These are phyloP conservation scores for Pichia sp. DNA, from an alignment of 1,139 yeast species.

Conservation along the genomic window DNA sequence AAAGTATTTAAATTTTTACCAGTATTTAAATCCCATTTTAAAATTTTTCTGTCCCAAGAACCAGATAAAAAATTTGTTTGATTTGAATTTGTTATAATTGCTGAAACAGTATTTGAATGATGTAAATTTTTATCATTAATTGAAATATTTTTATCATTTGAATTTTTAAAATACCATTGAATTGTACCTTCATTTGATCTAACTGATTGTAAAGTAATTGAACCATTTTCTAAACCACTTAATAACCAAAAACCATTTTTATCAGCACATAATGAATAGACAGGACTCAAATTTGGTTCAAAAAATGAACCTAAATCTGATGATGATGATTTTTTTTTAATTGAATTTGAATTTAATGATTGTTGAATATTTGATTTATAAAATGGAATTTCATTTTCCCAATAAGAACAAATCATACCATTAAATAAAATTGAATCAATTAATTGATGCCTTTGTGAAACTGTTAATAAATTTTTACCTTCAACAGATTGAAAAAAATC, in stretches of 20 bases:
- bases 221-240: conserved; percentile 80
- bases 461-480: conserved; percentile 85
- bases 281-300: conserved; percentile 74
- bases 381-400: conserved; percentile 94
- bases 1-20: conserved; percentile 52
- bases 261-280: conserved; percentile 80
- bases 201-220: conserved; percentile 77
- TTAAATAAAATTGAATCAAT: conserved; percentile 82
- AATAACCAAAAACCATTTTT: conserved; percentile 78
- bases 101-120: conserved; percentile 74
- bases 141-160: conserved; percentile 29
- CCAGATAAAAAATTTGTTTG: conserved; percentile 71
- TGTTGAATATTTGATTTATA: conserved; percentile 33
- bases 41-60: conserved; percentile 77
- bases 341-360: neutral
- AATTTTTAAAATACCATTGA: conserved; percentile 56
- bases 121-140: neutral
- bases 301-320: conserved; percentile 34
- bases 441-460: conserved; percentile 84
- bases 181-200: conserved; percentile 79
- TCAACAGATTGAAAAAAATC: conserved; percentile 81
- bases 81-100: conserved; percentile 52
- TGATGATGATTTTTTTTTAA: neutral
- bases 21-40: conserved; percentile 81
- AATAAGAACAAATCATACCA: conserved; percentile 77